Percentiles rank a stretch among this genome's conserved stretches.
These are phyloP conservation scores for Geotrichum carabidarum DNA, from an alignment of 1,139 yeast genomes.

Conservation along the genomic window DNA sequence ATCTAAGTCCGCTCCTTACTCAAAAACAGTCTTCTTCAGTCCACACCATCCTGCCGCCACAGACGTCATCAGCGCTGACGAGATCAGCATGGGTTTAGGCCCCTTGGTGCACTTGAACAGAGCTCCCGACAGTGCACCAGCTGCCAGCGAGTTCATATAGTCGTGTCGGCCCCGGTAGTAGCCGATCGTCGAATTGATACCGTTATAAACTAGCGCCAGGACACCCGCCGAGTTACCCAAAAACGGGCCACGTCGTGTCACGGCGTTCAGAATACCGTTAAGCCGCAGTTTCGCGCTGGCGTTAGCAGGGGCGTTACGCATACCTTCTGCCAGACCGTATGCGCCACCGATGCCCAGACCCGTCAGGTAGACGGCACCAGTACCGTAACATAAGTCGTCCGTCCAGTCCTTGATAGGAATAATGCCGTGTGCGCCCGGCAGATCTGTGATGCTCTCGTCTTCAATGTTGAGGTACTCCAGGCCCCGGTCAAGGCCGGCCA, in stretches of 20 bases:
- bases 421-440: slow-evolving; percentile 85
- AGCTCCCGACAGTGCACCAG: slow-evolving; percentile 94
- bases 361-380: slow-evolving; percentile 85
- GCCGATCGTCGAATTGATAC: slow-evolving; percentile 76
- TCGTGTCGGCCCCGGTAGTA: slow-evolving; percentile 82
- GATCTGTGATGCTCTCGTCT: slow-evolving; percentile 64
- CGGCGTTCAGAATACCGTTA: slow-evolving; percentile 83
- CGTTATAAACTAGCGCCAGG: slow-evolving; percentile 79
- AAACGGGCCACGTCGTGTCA: slow-evolving; percentile 93
- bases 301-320: slow-evolving; percentile 65
- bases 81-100: slow-evolving; percentile 76
- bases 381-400: slow-evolving; percentile 95
- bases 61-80: slow-evolving; percentile 78
- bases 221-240: slow-evolving; percentile 95
- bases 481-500: slow-evolving; percentile 83
- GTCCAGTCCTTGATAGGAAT: slow-evolving; percentile 96
- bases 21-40: slow-evolving; percentile 48
- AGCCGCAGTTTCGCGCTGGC: slow-evolving; percentile 74
- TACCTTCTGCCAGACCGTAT: slow-evolving; percentile 82
- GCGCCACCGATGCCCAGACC: slow-evolving; percentile 84
- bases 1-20: slow-evolving; percentile 9
- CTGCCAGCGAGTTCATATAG: slow-evolving; percentile 70
- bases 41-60: slow-evolving; percentile 95
- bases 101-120: slow-evolving; percentile 84
- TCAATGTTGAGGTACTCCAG: slow-evolving; percentile 88